Base-by-base conservation (phyloP, 2,329 filamentous ascomycete species). In the Calonectria naviculata region DNA sequence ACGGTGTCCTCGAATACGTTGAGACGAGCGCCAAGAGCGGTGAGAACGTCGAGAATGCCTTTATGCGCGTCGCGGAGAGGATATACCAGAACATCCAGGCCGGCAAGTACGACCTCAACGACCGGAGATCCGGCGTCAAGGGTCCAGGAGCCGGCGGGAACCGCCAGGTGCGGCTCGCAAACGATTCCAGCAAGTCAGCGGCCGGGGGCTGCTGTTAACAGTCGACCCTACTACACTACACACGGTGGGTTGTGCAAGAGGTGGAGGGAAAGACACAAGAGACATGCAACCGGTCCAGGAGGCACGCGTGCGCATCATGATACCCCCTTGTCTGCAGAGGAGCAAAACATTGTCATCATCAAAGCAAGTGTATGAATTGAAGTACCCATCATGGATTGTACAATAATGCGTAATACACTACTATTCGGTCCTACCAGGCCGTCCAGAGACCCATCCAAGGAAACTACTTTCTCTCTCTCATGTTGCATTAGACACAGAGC, bases 61-160 rank as follows among this genome's bases (percentile, higher is more conserved):
- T 99, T 80, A 89, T 97, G 80, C 92, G 97, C 80, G 95, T 98
- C 17, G 95, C 97, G 24, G 95, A 98, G 86, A 89, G 95, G 83
- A 98, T 99, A 86, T 97, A 97, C 81, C 92, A 96, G 82, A 98
- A 98, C 80, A 98, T 99, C 73, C 95, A 98, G 86, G 94, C 94
- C 1, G 97, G 97, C 13, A 94, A 92, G 81, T 98, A 98, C 82
- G 95, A 99, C 84, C 86, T 98, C 76, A 97, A 98, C 81, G 96
- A 98, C 83, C 89, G 96, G 80, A 90, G 95, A 80, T 96, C 93
- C 72, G 97, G 97, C 29, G 95, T 99, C 72, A 98, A 98, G 84
- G 92, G 93, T 65, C 83, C 92, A 75, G 83, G 89, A 74, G 81
- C 91, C 77, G 82, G 87, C 76, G 82, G 85, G 62, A 82, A 79